Conservation (phyloP, 1,139 yeast species). For the Zygosaccharomyces pseudobailii region DNA sequence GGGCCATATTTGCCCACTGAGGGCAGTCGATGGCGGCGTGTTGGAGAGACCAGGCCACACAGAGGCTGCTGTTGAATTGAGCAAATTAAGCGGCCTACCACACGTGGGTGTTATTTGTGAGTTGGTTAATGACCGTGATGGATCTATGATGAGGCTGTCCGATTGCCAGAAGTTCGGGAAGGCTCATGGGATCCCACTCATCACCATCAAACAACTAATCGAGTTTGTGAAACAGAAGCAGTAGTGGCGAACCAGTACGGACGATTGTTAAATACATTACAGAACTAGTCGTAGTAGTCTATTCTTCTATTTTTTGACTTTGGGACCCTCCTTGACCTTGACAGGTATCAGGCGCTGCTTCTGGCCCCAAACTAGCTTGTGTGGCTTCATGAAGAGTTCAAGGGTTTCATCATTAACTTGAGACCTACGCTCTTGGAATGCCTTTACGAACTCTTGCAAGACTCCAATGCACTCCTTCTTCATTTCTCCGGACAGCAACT, state of each 20-base stretch:
- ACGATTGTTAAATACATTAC: not conserved
- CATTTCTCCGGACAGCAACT: conserved; percentile 86
- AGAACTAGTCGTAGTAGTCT: not conserved
- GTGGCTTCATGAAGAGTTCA: conserved; percentile 76
- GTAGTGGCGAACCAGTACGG: not conserved
- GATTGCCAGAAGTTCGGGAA: conserved; percentile 74
- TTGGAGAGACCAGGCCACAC: conserved; percentile 91
- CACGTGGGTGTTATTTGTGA: conserved; percentile 95
- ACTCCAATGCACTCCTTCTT: conserved; percentile 81
- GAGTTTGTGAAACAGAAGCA: conserved; percentile 4
- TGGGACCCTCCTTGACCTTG: conserved; percentile 37
- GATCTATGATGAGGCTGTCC: conserved; percentile 89
- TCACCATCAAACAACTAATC: conserved; percentile 73
- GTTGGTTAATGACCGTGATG: conserved; percentile 87
- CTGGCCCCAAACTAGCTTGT: conserved; percentile 69
- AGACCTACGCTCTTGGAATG: conserved; percentile 75
- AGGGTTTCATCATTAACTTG: conserved; percentile 63
- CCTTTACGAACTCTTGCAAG: conserved; percentile 71
- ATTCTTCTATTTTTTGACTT: conserved; percentile 5
- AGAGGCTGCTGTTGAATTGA: conserved; percentile 91
- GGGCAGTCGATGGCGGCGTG: conserved; percentile 86
- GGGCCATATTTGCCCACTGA: conserved; percentile 87
- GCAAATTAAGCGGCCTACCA: conserved; percentile 67
- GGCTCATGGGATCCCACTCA: conserved; percentile 59
- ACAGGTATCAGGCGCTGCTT: conserved; percentile 67